Percentiles rank a stretch among this genome's conserved stretches.
Evolutionary conservation across 2,329 filamentous ascomycete genomes (phyloP).

Genomic region (Calonectria pauciramosa): DNA sequence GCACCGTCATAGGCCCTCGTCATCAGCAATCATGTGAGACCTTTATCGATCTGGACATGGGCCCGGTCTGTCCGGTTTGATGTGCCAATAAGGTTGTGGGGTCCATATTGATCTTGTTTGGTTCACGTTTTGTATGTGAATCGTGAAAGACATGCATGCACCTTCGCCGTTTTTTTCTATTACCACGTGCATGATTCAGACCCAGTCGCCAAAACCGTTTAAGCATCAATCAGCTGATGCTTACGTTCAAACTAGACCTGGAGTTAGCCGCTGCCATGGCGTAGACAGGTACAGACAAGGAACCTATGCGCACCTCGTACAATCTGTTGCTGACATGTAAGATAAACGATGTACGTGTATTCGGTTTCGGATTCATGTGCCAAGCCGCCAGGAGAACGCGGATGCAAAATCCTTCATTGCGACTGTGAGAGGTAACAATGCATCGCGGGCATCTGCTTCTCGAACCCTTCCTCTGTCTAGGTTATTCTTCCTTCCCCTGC

Average conservation of each 20-base stretch:
- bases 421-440: neutral
- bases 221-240: neutral
- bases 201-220: neutral
- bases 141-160: neutral
- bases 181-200: neutral
- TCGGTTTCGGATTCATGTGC: neutral
- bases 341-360: neutral
- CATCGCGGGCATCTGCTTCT: neutral
- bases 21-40: neutral
- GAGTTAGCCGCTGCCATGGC: neutral
- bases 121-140: neutral
- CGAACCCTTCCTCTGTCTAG: neutral
- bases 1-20: neutral
- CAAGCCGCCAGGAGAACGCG: neutral
- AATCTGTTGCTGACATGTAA: neutral
- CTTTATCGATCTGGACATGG: conserved; percentile 9
- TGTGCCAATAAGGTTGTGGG: conserved; percentile 19
- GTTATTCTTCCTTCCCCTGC: neutral
- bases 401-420: neutral
- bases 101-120: neutral
- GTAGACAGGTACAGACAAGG: neutral
- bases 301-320: neutral
- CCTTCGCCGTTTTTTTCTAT: neutral
- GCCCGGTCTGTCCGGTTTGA: neutral
- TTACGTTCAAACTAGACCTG: neutral